A percentile compares a stretch with the other conserved stretches of the same genome.
Evolutionary conservation across 164 flowering plant species (phyloP).

Genomic region (Macadamia tetraphylla): DNA sequence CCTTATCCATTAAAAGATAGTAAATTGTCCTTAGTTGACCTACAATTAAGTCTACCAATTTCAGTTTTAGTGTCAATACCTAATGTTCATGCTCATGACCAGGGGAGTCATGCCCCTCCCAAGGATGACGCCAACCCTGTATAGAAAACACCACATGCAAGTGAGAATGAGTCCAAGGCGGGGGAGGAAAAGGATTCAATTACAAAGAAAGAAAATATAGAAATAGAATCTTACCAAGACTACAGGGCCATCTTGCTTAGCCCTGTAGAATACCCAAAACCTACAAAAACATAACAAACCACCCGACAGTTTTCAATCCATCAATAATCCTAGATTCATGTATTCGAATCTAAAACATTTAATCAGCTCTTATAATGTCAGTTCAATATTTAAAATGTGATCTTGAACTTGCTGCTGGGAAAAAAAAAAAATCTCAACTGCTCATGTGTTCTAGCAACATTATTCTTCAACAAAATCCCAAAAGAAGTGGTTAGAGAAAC

Average conservation of each 20-base stretch:
- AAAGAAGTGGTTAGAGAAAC: too few relatives aligned
- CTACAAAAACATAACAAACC: conserved; percentile 14
- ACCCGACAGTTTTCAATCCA: too few relatives aligned
- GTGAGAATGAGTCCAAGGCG: neutral
- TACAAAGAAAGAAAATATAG: neutral
- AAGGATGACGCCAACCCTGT: conserved; percentile 89
- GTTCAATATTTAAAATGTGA: too few relatives aligned
- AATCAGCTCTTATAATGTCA: too few relatives aligned
- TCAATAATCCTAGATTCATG: too few relatives aligned
- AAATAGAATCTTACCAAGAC: conserved; percentile 26
- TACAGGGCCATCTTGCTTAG: conserved; percentile 39
- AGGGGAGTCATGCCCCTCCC: conserved; percentile 84
- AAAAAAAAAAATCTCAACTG: too few relatives aligned
- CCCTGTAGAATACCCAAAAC: conserved; percentile 41
- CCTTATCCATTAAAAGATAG: too few relatives aligned
- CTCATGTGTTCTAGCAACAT: too few relatives aligned
- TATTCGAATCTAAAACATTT: too few relatives aligned
- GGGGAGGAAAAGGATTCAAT: neutral
- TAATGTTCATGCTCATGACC: conserved; percentile 29
- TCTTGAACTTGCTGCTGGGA: too few relatives aligned
- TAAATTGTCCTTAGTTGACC: too few relatives aligned
- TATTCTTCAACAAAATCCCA: too few relatives aligned
- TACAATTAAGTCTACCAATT: neutral
- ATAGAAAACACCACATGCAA: neutral
- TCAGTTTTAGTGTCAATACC: neutral